phyloP scores from a whole-genome alignment of 2,329 filamentous ascomycete genomes.

The Orbilia blumenaviensis region DNA sequence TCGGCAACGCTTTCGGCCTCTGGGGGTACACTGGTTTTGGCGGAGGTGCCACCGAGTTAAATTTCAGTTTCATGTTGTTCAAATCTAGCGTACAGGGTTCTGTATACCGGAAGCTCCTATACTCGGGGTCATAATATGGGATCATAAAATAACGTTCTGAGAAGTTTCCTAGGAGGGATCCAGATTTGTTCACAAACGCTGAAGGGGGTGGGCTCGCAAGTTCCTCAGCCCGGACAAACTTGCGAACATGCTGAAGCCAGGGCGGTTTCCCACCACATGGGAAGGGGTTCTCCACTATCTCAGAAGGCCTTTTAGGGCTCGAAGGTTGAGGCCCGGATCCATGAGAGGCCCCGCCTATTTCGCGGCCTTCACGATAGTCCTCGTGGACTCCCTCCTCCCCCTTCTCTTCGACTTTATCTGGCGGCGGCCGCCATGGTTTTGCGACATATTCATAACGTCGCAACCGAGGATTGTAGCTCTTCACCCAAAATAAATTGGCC shows the following conservation, averaged over 20 bases:
- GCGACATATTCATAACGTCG: constrained; percentile 34
- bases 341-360: background rate
- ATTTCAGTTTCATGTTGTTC: constrained; percentile 29
- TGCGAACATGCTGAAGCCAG: constrained; percentile 36
- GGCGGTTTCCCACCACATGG: constrained; percentile 28
- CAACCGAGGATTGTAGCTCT: constrained; percentile 20
- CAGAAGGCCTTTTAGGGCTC: background rate
- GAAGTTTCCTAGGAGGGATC: constrained; percentile 14
- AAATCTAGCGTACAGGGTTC: constrained; percentile 20
- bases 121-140: constrained; percentile 22
- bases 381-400: background rate
- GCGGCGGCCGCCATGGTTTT: background rate
- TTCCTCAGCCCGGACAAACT: constrained; percentile 43
- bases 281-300: background rate
- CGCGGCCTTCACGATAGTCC: background rate
- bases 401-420: background rate
- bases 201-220: constrained; percentile 15
- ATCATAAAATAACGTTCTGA: constrained; percentile 18
- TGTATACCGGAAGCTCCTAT: constrained; percentile 27
- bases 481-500: constrained; percentile 22
- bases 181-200: constrained; percentile 20
- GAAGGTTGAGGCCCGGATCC: background rate
- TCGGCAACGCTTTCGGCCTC: constrained; percentile 7
- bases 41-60: constrained; percentile 18
- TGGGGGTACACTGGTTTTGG: constrained; percentile 14